Base-by-base conservation (phyloP, 139 green algal genomes). In the Nannochloris sp. region DNA sequence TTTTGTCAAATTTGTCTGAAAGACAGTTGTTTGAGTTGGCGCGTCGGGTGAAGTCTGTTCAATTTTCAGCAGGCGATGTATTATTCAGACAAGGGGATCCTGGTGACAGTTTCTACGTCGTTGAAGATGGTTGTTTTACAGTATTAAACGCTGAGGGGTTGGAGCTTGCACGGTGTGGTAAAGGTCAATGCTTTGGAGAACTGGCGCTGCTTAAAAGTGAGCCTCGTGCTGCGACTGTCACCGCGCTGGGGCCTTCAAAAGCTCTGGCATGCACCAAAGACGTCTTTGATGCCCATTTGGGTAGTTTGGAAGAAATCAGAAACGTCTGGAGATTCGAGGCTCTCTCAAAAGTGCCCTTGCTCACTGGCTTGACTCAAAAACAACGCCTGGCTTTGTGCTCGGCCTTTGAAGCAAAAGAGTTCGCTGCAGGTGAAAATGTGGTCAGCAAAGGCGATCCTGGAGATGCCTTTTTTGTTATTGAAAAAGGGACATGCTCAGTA, bases 391-490 rank as follows among this genome's bases (percentile, higher is more conserved):
- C 73, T 27, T 70, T 87, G 34, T 85, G 78, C 58, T 64, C 48
- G 0, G 71, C 62, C 12, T 60, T 87, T 12, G 58, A 46, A 25
- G 54, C 55, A 25, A n/a, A 54, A 25, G 35, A 54, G 2, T 36
- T 82, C 38, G 48, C 68, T 23, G 64, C 74, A 7, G 83, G 83
- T 2, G 64, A 83, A 48, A 48, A 65, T 8, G 67, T 92, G 14
- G 70, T 90, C 23, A 45, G 4, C 7, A 71, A 89, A 70, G 89
- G 87, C 0, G 83, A 95, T 29, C 33, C 60, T 2, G 89, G 87
- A 0, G 82, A 96, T 73, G 65, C 67, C 6, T 95, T 96, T 61
- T 97, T 90, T 78, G 84, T 98, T 3, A 73, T 98, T n/a, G 84
- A 96, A 70, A 73, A 75, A 2, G 92, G 92, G 9, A 71, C 77